phyloP scores from a whole-genome alignment of 306 rosid genomes.

The Gastrolobium bilobum region DNA sequence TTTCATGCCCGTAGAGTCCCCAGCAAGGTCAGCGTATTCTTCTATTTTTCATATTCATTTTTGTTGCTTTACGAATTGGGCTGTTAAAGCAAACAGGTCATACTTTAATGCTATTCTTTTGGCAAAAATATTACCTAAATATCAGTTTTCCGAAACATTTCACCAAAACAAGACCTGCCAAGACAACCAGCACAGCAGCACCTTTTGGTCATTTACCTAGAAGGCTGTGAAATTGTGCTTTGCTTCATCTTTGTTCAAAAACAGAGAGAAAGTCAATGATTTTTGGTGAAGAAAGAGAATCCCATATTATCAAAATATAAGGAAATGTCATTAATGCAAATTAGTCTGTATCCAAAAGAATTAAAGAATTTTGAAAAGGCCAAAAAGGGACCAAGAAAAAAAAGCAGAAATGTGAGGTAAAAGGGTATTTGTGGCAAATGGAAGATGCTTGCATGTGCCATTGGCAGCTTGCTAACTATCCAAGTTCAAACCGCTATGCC shows the following conservation, averaged over 20 bases:
- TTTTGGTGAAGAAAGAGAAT: conserved; percentile 13
- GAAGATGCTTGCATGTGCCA: conserved; percentile 61
- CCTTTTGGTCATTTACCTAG: conserved; percentile 15
- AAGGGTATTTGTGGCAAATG: conserved; percentile 53
- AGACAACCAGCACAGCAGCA: too few relatives aligned
- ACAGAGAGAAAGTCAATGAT: conserved; percentile 3
- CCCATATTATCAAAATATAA: not conserved
- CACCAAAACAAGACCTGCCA: too few relatives aligned
- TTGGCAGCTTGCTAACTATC: conserved; percentile 45
- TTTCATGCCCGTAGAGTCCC: conserved; percentile 77
- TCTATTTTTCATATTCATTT: too few relatives aligned
- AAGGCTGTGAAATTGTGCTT: conserved; percentile 39
- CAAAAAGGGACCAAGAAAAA: too few relatives aligned
- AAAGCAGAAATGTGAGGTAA: not conserved
- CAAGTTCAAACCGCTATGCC: conserved; percentile 40
- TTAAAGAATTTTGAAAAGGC: not conserved
- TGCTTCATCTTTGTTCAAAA: conserved; percentile 1
- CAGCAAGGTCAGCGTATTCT: conserved; percentile 74
- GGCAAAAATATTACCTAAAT: too few relatives aligned
- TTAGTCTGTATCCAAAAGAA: not conserved
- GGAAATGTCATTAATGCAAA: not conserved
- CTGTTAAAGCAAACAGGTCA: conserved; percentile 18
- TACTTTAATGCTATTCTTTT: too few relatives aligned
- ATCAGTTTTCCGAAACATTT: too few relatives aligned
- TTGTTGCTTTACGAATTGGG: conserved; percentile 40